Evolutionary conservation across 2,329 filamentous ascomycete genomes (phyloP).

Genomic region (Colletotrichum sp.): DNA sequence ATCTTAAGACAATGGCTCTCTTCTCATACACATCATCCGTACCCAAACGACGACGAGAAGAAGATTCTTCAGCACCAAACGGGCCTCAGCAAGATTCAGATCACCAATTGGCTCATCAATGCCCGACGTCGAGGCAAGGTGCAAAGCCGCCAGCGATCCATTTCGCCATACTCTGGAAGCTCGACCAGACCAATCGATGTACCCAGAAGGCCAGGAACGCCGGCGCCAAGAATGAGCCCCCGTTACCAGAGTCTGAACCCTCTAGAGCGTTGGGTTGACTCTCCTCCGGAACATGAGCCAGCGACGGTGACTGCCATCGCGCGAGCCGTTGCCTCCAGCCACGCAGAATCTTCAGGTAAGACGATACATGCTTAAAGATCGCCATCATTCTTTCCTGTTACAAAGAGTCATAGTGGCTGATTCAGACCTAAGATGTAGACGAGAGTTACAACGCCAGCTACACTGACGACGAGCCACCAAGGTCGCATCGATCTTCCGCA

Average conservation of each 20-base stretch:
- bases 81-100: slow-evolving; percentile 15
- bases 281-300: slow-evolving; percentile 27
- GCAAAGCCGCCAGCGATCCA: slow-evolving; percentile 41
- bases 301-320: slow-evolving; percentile 25
- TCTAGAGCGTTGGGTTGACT: slow-evolving; percentile 18
- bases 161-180: slow-evolving; percentile 19
- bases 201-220: slow-evolving; percentile 4
- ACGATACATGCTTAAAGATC: not conserved
- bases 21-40: slow-evolving; percentile 3
- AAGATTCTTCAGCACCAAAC: slow-evolving; percentile 5
- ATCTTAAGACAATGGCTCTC: slow-evolving; percentile 23
- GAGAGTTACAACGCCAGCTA: not conserved
- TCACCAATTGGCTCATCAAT: slow-evolving; percentile 17
- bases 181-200: not conserved
- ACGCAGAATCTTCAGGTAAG: not conserved
- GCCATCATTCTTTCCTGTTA: rapidly evolving
- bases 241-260: slow-evolving; percentile 7
- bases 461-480: not conserved
- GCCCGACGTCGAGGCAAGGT: slow-evolving; percentile 45
- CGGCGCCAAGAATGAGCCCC: not conserved
- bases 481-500: slow-evolving; percentile 19
- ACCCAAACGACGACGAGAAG: slow-evolving; percentile 13
- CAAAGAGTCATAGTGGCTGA: not conserved
- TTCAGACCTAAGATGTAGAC: not conserved
- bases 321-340: slow-evolving; percentile 20